A percentile compares a stretch with the other conserved stretches of the same genome.
phyloP scores from a whole-genome alignment of 1,284 basidiomycete genomes.

The Naganishia albida region DNA sequence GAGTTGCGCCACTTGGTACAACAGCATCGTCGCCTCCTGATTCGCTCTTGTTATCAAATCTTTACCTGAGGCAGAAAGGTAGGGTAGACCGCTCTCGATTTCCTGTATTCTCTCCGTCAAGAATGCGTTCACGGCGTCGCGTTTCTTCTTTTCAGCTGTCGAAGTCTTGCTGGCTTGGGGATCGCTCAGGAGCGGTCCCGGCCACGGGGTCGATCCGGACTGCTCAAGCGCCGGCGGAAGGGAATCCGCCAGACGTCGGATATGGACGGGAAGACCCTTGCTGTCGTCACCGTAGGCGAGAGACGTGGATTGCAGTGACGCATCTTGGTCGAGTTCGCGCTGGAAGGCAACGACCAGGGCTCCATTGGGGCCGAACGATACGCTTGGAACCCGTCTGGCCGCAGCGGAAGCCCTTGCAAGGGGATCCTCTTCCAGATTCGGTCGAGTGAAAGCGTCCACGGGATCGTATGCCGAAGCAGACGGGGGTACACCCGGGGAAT shows the following conservation, averaged over 20 bases:
- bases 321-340: constrained; percentile 66
- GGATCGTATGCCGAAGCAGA: constrained; percentile 31
- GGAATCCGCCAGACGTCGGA: constrained; percentile 67
- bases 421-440: constrained; percentile 64
- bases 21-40: constrained; percentile 71
- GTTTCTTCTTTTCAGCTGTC: constrained; percentile 73
- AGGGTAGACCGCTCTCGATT: constrained; percentile 72
- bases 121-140: constrained; percentile 73
- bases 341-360: constrained; percentile 84
- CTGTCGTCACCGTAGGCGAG: constrained; percentile 58
- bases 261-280: constrained; percentile 67
- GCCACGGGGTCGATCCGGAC: constrained; percentile 64
- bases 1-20: constrained; percentile 73
- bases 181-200: constrained; percentile 82
- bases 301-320: constrained; percentile 66
- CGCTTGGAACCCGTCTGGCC: constrained; percentile 65
- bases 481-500: neutral
- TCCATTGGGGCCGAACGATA: constrained; percentile 88
- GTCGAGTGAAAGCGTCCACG: neutral
- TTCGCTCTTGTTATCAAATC: constrained; percentile 58
- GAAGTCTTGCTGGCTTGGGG: constrained; percentile 64
- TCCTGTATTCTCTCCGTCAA: constrained; percentile 73
- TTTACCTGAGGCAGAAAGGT: constrained; percentile 61
- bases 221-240: constrained; percentile 69
- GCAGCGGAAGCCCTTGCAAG: constrained; percentile 69